Conservation (phyloP, 257 asterid genomes). For the Lantana camara region DNA sequence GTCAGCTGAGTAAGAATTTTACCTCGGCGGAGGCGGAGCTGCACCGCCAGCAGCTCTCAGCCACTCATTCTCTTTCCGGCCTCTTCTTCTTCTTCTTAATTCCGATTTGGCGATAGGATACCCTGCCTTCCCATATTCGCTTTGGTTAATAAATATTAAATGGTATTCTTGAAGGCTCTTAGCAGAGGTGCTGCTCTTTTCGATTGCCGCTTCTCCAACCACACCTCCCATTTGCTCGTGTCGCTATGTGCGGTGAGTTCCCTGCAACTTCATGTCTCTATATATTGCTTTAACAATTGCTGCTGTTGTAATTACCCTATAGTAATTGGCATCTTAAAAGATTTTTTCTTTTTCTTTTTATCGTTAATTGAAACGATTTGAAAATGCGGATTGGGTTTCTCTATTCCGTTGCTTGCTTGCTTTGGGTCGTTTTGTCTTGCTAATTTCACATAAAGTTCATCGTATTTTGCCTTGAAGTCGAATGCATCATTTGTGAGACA, state of each 20-base stretch:
- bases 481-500: too few species aligned
- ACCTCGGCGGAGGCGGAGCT: not conserved
- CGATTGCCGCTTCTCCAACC: slow-evolving; percentile 25
- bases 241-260: slow-evolving; percentile 31
- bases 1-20: too few species aligned
- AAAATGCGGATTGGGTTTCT: too few species aligned
- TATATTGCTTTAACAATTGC: not conserved
- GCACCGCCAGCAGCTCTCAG: too few species aligned
- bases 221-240: slow-evolving; percentile 23
- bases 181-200: slow-evolving; percentile 29
- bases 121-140: not conserved
- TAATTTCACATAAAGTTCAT: too few species aligned
- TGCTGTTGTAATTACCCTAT: too few species aligned
- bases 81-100: not conserved
- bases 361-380: too few species aligned
- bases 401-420: too few species aligned
- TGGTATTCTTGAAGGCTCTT: slow-evolving; percentile 29
- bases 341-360: too few species aligned
- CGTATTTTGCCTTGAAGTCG: too few species aligned
- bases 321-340: too few species aligned
- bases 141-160: slow-evolving; percentile 12
- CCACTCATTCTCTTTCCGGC: not conserved
- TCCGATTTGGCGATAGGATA: not conserved
- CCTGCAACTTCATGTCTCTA: not conserved
- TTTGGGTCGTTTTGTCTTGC: too few species aligned